Evolutionary conservation across 2,329 filamentous ascomycete species (phyloP), one percentile per base, ranked within the genome.

Genomic region (Knufia fluminis): DNA sequence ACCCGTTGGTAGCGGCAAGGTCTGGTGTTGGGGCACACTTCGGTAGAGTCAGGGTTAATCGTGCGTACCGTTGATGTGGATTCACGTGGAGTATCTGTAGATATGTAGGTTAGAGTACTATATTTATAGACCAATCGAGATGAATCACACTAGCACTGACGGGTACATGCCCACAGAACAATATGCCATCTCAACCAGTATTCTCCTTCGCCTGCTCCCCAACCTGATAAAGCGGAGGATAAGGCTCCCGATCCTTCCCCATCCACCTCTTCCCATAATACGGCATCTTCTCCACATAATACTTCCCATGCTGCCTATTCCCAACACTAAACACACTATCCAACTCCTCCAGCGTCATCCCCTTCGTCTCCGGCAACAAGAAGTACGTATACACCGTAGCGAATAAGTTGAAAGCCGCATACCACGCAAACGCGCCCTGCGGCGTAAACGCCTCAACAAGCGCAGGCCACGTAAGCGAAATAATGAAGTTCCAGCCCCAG

Each of bases 341-440:
- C 40, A 76, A 58, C 53, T 72, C 70, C 47, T 72, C 70, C 0
- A 72, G 63, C 1, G 69, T 71, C 35, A 70, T 57, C 10, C 20
- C 31, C 55, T 73, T 75, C 1, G 72, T 75, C 59, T 76, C 73
- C 0, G 72, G 73, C 3, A 75, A 58, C 52, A 73, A 74, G 20
- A 81, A 65, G 66, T 80, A 80, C 51, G 80, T 80, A 62, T 82
- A 68, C 9, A 74, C 51, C 22, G 80, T 69, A 0, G 77, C 78
- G 1, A 76, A 54, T 4, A 80, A 48, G 51, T 82, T 83, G 14
- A 82, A 63, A 0, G 64, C 73, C 38, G 54, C 64, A 53, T 75
- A 76, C 23, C 76, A 65, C 1, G 69, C 70, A 2, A 75, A 67
- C 54, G 49, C 57, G 24, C 56, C 50, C 35, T 48, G 40, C 19